These are phyloP conservation scores for Olyra latifolia DNA, from an alignment of 176 grass and related monocot genomes.

Conservation along the genomic window DNA sequence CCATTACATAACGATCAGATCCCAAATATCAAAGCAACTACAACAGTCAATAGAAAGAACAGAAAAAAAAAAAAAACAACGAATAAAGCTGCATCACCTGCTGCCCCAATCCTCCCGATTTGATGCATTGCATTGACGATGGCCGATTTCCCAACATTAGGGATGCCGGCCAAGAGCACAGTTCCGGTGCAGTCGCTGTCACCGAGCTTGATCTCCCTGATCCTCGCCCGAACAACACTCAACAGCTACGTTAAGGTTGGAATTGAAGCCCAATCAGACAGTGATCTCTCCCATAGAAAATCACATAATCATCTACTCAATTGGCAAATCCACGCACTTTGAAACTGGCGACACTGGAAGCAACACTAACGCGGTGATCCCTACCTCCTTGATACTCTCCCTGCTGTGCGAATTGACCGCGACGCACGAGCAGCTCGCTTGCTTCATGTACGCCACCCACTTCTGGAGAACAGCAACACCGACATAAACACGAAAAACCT, in stretches of 20 bases:
- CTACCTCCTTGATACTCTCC: constrained; percentile 67
- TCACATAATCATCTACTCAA: neutral
- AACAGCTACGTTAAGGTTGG: constrained; percentile 46
- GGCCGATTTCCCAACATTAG: constrained; percentile 80
- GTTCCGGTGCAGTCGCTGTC: constrained; percentile 51
- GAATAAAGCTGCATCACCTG: constrained; percentile 49
- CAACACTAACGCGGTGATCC: neutral
- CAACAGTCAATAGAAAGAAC: neutral
- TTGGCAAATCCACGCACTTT: neutral
- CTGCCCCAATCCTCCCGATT: constrained; percentile 67
- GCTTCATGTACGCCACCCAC: constrained; percentile 57
- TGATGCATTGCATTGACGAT: constrained; percentile 68
- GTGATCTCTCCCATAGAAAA: neutral
- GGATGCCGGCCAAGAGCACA: constrained; percentile 68
- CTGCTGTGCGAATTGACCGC: constrained; percentile 64
- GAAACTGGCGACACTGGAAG: neutral
- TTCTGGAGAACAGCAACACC: constrained; percentile 39
- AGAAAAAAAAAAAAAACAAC: constrained; percentile 7
- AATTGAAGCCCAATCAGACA: constrained; percentile 18
- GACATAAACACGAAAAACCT: neutral
- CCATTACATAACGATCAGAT: neutral
- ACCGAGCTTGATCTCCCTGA: constrained; percentile 61
- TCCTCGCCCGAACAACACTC: constrained; percentile 40
- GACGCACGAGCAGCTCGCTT: constrained; percentile 35
- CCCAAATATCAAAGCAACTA: neutral